A percentile compares a stretch with the other conserved stretches of the same genome.
Evolutionary conservation across 2,329 filamentous ascomycete species (phyloP).

Genomic region (Fusarium buxicola): DNA sequence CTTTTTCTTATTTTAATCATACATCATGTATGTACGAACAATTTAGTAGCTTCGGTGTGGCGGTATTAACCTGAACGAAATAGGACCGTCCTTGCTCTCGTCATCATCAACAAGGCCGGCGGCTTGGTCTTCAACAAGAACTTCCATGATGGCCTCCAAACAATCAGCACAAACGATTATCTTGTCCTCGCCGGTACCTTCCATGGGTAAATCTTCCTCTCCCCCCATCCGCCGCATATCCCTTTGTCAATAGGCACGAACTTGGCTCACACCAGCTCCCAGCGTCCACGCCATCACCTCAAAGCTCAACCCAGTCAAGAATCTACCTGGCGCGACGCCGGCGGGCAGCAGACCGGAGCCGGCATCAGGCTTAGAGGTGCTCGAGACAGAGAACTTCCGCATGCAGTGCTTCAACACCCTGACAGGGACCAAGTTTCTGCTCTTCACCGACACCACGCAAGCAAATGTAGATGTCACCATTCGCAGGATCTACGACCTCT

Average conservation of each 20-base stretch:
- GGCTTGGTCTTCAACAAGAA: slow-evolving; percentile 96
- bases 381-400: slow-evolving; percentile 94
- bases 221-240: neutral
- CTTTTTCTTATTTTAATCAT: slow-evolving; percentile 6
- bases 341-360: slow-evolving; percentile 67
- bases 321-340: slow-evolving; percentile 49
- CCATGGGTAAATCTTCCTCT: slow-evolving; percentile 74
- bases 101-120: slow-evolving; percentile 98
- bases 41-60: neutral
- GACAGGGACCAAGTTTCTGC: slow-evolving; percentile 93
- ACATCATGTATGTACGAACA: slow-evolving; percentile 42
- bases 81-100: slow-evolving; percentile 94
- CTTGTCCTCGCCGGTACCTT: slow-evolving; percentile 97
- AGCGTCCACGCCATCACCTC: slow-evolving; percentile 78
- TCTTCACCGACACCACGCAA: slow-evolving; percentile 92
- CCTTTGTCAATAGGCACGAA: slow-evolving; percentile 18
- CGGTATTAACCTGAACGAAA: slow-evolving; percentile 11
- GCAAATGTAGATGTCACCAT: slow-evolving; percentile 88
- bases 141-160: slow-evolving; percentile 87
- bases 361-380: slow-evolving; percentile 85
- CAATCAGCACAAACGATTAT: slow-evolving; percentile 94
- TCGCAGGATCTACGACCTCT: slow-evolving; percentile 90
- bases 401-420: slow-evolving; percentile 96
- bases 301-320: slow-evolving; percentile 68
- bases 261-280: slow-evolving; percentile 22